Evolutionary conservation across 345 rosid genomes (phyloP), one percentile per base, ranked within the genome.

Genomic region (Aurinia saxatilis): DNA sequence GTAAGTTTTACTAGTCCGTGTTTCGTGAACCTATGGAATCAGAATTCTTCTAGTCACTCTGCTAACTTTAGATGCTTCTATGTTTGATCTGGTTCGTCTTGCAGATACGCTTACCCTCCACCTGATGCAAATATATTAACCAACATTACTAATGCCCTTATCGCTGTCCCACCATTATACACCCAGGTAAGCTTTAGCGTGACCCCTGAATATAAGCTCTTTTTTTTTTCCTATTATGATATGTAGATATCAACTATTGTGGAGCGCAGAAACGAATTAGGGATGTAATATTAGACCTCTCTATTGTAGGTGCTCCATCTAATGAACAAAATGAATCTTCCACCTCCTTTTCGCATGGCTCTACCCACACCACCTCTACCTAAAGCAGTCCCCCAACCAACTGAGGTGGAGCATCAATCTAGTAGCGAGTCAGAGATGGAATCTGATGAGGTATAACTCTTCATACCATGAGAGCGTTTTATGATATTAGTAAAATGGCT

Each of bases 281-380:
- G 46, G 2, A 47, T 37, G 23, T 70, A 27, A 49, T 57, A 5
- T 50, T 53, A 6, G 19, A 54, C 21, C 19, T 48, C 16, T 44
- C 0, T 40, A 65, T 61, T 49, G 34, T 62, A 93, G 97, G 92
- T 90, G 70, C 73, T 93, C 80, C 99, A 90, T 78, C 77, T 93
- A 71, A 93, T 93, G 99, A 93, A 93, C 77, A 93, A 93, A 85
- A 90, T 93, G 99, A 90, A 87, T 73, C 84, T 93, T 73, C 99
- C 97, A 71, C 91, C 97, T 66, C 99, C 97, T 36, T 90, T 93
- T 75, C 85, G 95, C 23, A 76, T 87, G 84, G 95, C 97, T 66
- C 76, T 85, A 48, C 99, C 96, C 17, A 93, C 96, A 30, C 99
- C 95, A 12, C 97, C 96, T 47, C 76, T 87, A 51, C 96, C 97